Conservation (phyloP, 2,329 filamentous ascomycete genomes). For the Teratosphaeria destructans region DNA sequence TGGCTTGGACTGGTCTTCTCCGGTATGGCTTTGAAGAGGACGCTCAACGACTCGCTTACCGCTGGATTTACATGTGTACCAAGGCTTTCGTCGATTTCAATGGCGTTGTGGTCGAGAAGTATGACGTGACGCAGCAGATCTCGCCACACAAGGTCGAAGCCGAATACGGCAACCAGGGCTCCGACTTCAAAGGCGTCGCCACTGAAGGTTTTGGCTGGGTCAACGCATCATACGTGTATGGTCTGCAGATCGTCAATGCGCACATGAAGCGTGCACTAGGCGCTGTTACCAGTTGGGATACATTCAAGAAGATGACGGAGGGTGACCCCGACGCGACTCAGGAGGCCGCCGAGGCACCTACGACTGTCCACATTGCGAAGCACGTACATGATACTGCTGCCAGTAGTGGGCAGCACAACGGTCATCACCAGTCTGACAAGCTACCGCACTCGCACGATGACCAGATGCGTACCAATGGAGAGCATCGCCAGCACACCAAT, state of each 20-base stretch:
- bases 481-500: neutral
- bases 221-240: slow-evolving; percentile 94
- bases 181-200: slow-evolving; percentile 90
- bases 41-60: slow-evolving; percentile 80
- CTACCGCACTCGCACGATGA: neutral
- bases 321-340: slow-evolving; percentile 1
- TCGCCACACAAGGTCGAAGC: slow-evolving; percentile 92
- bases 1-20: slow-evolving; percentile 87
- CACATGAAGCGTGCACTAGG: slow-evolving; percentile 85
- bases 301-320: slow-evolving; percentile 54
- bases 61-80: slow-evolving; percentile 97
- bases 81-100: slow-evolving; percentile 98
- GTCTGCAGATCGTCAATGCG: slow-evolving; percentile 74
- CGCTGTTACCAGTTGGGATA: slow-evolving; percentile 76
- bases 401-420: neutral
- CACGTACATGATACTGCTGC: neutral
- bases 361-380: neutral
- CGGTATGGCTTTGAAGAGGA: slow-evolving; percentile 89
- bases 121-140: slow-evolving; percentile 82
- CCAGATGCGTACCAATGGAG: neutral
- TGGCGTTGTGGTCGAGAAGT: slow-evolving; percentile 96
- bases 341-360: neutral
- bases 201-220: slow-evolving; percentile 98
- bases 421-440: neutral
- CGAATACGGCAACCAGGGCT: slow-evolving; percentile 94